Evolutionary conservation across 2,329 filamentous ascomycete genomes (phyloP), one percentile per base, ranked within the genome.

Genomic region (Elsinoe arachidis): DNA sequence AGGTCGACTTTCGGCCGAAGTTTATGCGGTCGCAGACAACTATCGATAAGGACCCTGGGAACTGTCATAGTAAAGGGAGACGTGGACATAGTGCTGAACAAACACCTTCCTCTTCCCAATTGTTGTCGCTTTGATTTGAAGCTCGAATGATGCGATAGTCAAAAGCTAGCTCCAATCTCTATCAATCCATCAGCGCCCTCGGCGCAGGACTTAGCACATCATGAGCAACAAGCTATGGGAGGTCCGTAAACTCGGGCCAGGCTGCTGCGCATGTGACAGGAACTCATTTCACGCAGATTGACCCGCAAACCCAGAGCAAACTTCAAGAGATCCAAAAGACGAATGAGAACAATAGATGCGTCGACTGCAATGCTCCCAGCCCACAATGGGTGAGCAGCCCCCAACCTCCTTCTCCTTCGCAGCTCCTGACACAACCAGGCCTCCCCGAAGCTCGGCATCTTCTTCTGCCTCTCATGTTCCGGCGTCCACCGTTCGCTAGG

Each of bases 291-390:
- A 5, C 34, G 10, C 55, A 61, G 60, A 90, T 99, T 64, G 93
- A 99, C 74, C 93, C 93, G 51, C 92, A 97, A 79, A 97, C 92
- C 61, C 84, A 90, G 75, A 90, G 87, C 69, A 97, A 97, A 90
- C 85, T 99, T 70, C 84, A 90, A 63, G 84, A 89, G 61, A 90
- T 97, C 65, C 91, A 96, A 72, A 95, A 95, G 73, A 86, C 86
- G 65, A 86, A 90, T 65, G 85, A 86, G 65, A 99, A 99, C 74
- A 90, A 88, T 70, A 76, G 83, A 66, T 99, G 93, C 78, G 92
- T 91, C 76, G 93, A 99, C 76, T 99, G 93, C 79, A 85, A 85
- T 70, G 92, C 93, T 44, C 92, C 93, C 19, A 95, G 90, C 66
- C 93, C 93, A 61, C 93, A 99, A 86, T 99, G 93, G 93, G 92